These are phyloP conservation scores for Paraglomus brasilianum DNA, from an alignment of 192 early-diverging fungal genomes.

Conservation along the genomic window DNA sequence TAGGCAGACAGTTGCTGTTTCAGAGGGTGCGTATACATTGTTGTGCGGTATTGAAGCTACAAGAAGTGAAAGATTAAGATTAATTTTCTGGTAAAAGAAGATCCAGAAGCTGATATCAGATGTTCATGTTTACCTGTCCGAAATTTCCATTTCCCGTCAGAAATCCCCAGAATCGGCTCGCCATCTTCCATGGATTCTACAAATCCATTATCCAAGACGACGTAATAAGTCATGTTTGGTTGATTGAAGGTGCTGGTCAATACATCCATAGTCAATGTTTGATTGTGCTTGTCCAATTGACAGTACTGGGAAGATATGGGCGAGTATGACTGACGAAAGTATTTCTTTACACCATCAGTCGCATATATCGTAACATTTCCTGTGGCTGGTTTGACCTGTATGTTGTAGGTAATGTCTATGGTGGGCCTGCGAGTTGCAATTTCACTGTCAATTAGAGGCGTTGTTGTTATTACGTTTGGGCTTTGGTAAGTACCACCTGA, in stretches of 20 bases:
- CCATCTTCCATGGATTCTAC: background rate
- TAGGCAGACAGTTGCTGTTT: too few species aligned
- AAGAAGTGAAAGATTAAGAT: background rate
- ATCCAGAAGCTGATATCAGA: background rate
- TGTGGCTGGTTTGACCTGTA: too few species aligned
- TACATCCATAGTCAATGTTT: background rate
- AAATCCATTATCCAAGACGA: background rate
- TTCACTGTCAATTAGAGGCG: too few species aligned
- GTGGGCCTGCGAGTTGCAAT: too few species aligned
- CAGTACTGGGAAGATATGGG: background rate
- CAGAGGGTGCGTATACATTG: too few species aligned
- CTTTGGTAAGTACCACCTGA: too few species aligned
- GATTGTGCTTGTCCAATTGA: background rate
- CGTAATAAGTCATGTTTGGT: background rate
- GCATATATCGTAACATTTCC: too few species aligned
- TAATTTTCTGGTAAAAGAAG: background rate
- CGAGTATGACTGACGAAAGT: too few species aligned
- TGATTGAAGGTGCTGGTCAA: conserved; percentile 16
- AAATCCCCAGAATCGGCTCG: background rate
- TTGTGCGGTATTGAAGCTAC: background rate
- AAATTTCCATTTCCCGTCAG: background rate
- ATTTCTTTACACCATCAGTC: too few species aligned
- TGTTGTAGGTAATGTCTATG: too few species aligned
- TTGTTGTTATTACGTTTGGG: too few species aligned
- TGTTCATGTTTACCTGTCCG: background rate